phyloP scores from a whole-genome alignment of 1,139 yeast species.

The Debaryomyces fabryi region DNA sequence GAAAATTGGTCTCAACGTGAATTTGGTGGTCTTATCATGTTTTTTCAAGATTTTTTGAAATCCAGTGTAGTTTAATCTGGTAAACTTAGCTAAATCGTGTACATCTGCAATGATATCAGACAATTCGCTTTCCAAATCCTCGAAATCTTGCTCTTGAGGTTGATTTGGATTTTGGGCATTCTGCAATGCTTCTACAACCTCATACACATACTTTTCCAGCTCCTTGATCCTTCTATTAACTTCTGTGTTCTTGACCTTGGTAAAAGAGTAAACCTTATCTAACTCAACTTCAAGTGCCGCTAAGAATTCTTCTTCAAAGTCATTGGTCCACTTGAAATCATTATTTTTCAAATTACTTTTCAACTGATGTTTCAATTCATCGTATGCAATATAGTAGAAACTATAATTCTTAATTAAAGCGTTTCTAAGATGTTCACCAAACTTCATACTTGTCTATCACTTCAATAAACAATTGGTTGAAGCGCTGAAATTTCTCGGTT shows the following conservation, averaged over 20 bases:
- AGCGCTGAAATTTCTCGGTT: background rate
- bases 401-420: conserved; percentile 81
- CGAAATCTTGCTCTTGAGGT: conserved; percentile 80
- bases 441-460: conserved; percentile 51
- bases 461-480: background rate
- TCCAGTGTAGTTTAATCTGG: conserved; percentile 91
- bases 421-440: conserved; percentile 75
- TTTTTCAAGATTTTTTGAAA: conserved; percentile 94
- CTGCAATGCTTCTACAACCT: conserved; percentile 53
- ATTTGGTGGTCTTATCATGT: conserved; percentile 89
- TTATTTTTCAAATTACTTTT: conserved; percentile 64
- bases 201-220: conserved; percentile 67
- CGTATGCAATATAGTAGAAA: conserved; percentile 87
- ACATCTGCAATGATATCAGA: conserved; percentile 96
- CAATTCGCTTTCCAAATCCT: conserved; percentile 86
- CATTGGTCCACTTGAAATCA: conserved; percentile 67
- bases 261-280: conserved; percentile 89
- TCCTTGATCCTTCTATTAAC: conserved; percentile 81
- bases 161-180: conserved; percentile 30
- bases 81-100: conserved; percentile 92
- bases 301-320: conserved; percentile 79
- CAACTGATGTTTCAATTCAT: conserved; percentile 80
- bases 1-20: conserved; percentile 85
- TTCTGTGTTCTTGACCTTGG: conserved; percentile 84
- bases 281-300: conserved; percentile 74